Conservation (phyloP, 805 yeast genomes). For the Cyberlindnera samutprakarnensis region DNA sequence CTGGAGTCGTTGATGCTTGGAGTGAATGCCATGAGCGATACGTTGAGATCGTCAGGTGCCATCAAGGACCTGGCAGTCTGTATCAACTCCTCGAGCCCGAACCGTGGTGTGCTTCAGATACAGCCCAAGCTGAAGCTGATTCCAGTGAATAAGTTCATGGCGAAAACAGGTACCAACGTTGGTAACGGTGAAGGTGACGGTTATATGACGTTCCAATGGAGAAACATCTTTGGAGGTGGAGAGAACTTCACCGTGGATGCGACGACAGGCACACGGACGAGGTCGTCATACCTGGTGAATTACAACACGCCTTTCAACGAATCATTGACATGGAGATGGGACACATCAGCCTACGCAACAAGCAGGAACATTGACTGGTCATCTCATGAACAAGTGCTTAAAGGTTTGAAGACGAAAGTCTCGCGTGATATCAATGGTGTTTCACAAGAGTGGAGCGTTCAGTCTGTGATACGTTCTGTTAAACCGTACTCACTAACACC, state of each 20-base stretch:
- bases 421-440: constrained; percentile 12
- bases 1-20: constrained; percentile 31
- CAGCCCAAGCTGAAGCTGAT: constrained; percentile 25
- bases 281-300: constrained; percentile 45
- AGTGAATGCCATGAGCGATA: constrained; percentile 37
- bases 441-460: constrained; percentile 44
- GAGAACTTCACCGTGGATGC: constrained; percentile 50
- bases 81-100: constrained; percentile 8
- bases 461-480: constrained; percentile 36
- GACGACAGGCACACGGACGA: constrained; percentile 53
- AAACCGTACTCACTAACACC: constrained; percentile 10
- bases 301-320: constrained; percentile 42
- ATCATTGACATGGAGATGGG: constrained; percentile 46
- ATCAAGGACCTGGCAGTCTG: constrained; percentile 34
- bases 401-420: constrained; percentile 35
- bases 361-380: constrained; percentile 45
- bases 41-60: constrained; percentile 35
- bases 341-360: constrained; percentile 41
- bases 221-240: constrained; percentile 63
- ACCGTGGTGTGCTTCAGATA: constrained; percentile 15
- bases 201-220: constrained; percentile 63
- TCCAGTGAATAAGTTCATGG: constrained; percentile 66
- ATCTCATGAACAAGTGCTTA: constrained; percentile 43
- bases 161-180: constrained; percentile 90
- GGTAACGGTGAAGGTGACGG: constrained; percentile 98